Evolutionary conservation across 164 flowering plant genomes (phyloP).

Genomic region (Vitis amurensis): DNA sequence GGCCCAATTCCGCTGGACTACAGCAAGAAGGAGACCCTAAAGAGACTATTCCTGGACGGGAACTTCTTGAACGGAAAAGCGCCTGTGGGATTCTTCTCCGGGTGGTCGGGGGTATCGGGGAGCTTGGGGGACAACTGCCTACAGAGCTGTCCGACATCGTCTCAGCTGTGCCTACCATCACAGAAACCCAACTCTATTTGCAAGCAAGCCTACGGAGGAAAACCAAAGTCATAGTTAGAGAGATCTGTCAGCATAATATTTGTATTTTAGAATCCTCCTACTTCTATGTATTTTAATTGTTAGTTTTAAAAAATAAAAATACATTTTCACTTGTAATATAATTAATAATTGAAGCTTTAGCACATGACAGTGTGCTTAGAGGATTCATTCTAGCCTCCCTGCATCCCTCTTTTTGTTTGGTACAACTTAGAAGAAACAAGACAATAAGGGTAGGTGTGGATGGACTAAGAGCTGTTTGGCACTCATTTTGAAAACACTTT

Average conservation of each 20-base stretch:
- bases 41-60: constrained; percentile 72
- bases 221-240: constrained; percentile 29
- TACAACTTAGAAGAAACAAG: no score
- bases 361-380: no score
- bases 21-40: constrained; percentile 43
- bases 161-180: constrained; percentile 58
- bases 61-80: constrained; percentile 76
- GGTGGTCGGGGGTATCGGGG: constrained; percentile 45
- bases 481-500: no score
- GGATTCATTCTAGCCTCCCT: no score
- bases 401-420: no score
- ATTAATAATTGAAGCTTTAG: no score
- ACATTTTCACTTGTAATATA: no score
- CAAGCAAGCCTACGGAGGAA: constrained; percentile 59
- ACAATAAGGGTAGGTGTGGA: no score
- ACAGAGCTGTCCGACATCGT: constrained; percentile 52
- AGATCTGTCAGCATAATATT: constrained; percentile 15
- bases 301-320: no score
- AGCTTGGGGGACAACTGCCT: constrained; percentile 83
- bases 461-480: no score
- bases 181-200: constrained; percentile 70
- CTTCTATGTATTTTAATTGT: no score
- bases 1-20: constrained; percentile 73
- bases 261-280: neutral
- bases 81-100: constrained; percentile 56